These are phyloP conservation scores for Fraxinus greggii DNA, from an alignment of 305 asterid genomes.

Conservation along the genomic window DNA sequence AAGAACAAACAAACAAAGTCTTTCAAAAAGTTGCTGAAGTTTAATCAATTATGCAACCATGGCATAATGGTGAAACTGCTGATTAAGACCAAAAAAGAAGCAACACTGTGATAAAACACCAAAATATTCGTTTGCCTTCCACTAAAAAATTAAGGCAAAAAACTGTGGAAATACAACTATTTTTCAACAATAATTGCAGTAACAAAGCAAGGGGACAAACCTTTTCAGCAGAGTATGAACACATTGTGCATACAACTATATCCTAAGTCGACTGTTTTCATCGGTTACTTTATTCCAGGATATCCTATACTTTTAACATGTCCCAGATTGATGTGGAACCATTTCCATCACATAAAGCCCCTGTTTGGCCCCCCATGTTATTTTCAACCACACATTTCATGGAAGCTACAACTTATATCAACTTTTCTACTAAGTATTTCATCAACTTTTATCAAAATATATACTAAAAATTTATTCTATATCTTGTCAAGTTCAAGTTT, in stretches of 20 bases:
- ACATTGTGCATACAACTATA: not conserved
- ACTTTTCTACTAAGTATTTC: not conserved
- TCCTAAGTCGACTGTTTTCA: not conserved
- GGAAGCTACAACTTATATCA: not conserved
- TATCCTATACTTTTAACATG: not conserved
- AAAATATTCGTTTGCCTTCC: not conserved
- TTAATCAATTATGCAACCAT: constrained; percentile 1
- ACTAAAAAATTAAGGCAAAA: not conserved
- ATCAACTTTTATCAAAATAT: not conserved
- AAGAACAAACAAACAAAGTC: not conserved
- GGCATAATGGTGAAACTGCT: not conserved
- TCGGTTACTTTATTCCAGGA: not conserved
- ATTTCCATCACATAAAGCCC: not conserved
- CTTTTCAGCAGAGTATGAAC: not conserved
- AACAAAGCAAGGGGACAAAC: not conserved
- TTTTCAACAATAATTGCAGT: not conserved
- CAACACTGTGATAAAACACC: not conserved
- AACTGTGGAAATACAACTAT: not conserved
- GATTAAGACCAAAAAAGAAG: not conserved
- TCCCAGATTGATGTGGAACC: not conserved
- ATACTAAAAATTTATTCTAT: not conserved
- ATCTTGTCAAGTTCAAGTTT: not conserved
- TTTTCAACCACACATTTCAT: not conserved
- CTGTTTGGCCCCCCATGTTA: not conserved
- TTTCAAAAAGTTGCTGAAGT: not conserved